phyloP scores from a whole-genome alignment of 2,329 filamentous ascomycete species.

The Neonectria coccinea region DNA sequence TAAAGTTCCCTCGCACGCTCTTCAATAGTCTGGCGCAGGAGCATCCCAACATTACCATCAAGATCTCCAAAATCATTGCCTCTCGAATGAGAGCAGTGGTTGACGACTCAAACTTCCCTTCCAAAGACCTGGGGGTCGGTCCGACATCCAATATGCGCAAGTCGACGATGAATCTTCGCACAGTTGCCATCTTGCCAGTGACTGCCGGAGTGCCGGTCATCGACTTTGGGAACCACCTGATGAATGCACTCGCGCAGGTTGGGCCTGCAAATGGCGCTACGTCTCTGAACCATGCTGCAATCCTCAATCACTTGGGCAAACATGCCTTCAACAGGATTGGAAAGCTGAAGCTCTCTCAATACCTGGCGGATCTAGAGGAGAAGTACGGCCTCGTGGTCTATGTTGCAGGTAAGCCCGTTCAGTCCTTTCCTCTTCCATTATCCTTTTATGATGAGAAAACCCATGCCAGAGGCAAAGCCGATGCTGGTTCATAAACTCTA shows the following conservation, averaged over 20 bases:
- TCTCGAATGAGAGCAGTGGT: constrained; percentile 91
- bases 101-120: constrained; percentile 79
- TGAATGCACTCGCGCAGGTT: constrained; percentile 89
- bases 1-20: constrained; percentile 93
- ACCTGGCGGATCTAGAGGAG: constrained; percentile 95
- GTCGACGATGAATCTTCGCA: constrained; percentile 91
- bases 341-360: constrained; percentile 94
- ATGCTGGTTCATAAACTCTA: constrained; percentile 72
- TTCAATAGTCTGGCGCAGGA: constrained; percentile 99
- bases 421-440: constrained; percentile 14
- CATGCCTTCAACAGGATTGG: constrained; percentile 98
- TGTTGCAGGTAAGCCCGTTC: constrained; percentile 74
- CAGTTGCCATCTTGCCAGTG: constrained; percentile 91
- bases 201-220: constrained; percentile 92
- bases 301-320: constrained; percentile 92
- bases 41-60: constrained; percentile 97
- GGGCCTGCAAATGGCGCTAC: constrained; percentile 91
- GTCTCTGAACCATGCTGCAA: constrained; percentile 91
- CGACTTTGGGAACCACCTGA: constrained; percentile 90
- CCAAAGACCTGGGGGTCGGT: constrained; percentile 73
- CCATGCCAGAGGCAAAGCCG: constrained; percentile 63
- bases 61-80: constrained; percentile 98
- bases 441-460: constrained; percentile 64
- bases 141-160: constrained; percentile 68
- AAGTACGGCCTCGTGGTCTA: constrained; percentile 97